Base-by-base conservation (phyloP, 768 basidiomycete species). In the Sistotremastrum suecicum region DNA sequence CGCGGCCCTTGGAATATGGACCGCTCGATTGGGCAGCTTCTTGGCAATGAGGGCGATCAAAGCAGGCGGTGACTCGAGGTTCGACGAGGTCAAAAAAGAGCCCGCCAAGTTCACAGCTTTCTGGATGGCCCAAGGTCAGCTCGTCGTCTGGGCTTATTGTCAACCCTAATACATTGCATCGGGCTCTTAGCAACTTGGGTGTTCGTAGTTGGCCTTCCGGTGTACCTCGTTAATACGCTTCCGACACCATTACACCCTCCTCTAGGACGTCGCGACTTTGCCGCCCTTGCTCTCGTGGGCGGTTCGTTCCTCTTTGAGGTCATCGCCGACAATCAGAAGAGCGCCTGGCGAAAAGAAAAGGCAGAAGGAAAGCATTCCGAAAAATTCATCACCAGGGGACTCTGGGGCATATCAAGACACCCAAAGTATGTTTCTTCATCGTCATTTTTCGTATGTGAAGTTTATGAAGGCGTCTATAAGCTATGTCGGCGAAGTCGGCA, bases 401-500 rank as follows among this genome's bases (percentile, higher is more conserved):
- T 84, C 11, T 89, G 83, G 82, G 63, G 68, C 20, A 57, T 74
- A 39, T 77, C 74, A 51, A 62, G 83, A 29, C 84, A 85, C 53
- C 83, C 83, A 20, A 86, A 85, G 83, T 84, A 57, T 36, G 68
- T 57, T 39, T 40, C 44, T 39, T 37, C 3, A 34, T 30, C n/a
- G 34, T 9, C 5, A 5, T 50, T 36, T 34, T 39, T 43, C 31
- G 8, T 35, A 34, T 10, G 10, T 39, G 44, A 48, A 41, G 39
- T n/a, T 28, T 41, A 45, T 46, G 45, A 48, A 51, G 31, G 45
- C 49, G 31, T 51, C 42, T 39, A n/a, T 46, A 20, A 83, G 82
- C 61, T 83, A 84, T 55, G 70, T 81, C 34, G 79, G 75, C 11
- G 82, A 86, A 63, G 68, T 83, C 3, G 74, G 78, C 5, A 66